Conservation (phyloP, 2,329 filamentous ascomycete species). For the Thielaviopsis musarum region DNA sequence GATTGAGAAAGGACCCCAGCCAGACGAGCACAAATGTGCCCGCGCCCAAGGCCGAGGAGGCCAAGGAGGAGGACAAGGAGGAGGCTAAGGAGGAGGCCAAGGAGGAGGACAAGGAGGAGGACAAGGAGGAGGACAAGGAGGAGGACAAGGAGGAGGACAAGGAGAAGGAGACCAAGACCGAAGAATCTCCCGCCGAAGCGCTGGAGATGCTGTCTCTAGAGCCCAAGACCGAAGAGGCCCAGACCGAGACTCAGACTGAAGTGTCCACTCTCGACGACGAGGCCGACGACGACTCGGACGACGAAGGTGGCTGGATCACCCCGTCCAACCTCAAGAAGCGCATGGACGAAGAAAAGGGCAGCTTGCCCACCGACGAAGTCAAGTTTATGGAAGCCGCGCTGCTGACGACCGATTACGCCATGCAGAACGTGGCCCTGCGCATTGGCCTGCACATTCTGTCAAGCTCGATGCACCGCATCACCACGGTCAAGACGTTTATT, state of each 20-base stretch:
- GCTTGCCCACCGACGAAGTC: slow-evolving; percentile 23
- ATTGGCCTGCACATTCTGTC: slow-evolving; percentile 89
- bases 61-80: slow-evolving; percentile 13
- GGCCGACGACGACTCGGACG: slow-evolving; percentile 14
- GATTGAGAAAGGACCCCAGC: slow-evolving; percentile 9
- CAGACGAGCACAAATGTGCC: slow-evolving; percentile 8
- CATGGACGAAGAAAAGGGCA: slow-evolving; percentile 46
- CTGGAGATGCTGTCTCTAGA: slow-evolving; percentile 6
- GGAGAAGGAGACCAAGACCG: slow-evolving; percentile 12
- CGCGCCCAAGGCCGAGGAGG: slow-evolving; percentile 7
- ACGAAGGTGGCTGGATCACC: slow-evolving; percentile 69
- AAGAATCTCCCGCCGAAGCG: not conserved
- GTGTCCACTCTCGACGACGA: slow-evolving; percentile 14
- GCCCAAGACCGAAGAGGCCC: not conserved
- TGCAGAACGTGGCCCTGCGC: slow-evolving; percentile 91
- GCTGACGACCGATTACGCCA: slow-evolving; percentile 88
- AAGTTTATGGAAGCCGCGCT: slow-evolving; percentile 69
- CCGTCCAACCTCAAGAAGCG: slow-evolving; percentile 79
- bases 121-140: slow-evolving; percentile 2
- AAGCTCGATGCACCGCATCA: slow-evolving; percentile 61
- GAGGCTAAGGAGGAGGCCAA: slow-evolving; percentile 12
- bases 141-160: slow-evolving; percentile 16
- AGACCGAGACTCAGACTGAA: not conserved
- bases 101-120: slow-evolving; percentile 12
- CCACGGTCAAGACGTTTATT: slow-evolving; percentile 72